Conservation (phyloP, 768 basidiomycete species). For the Sarcodon aspratus region DNA sequence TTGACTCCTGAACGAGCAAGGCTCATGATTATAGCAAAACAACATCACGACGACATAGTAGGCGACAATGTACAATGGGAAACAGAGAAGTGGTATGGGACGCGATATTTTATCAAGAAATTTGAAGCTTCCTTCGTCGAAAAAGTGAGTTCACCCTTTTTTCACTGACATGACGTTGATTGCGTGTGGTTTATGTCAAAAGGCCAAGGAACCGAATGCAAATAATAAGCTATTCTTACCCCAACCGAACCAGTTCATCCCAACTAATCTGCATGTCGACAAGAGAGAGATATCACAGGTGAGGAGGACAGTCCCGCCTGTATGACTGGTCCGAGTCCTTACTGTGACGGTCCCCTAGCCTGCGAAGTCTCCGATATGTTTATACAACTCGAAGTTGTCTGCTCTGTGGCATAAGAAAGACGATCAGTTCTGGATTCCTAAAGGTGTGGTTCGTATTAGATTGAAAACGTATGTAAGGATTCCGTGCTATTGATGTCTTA, state of each 20-base stretch:
- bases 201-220: not conserved
- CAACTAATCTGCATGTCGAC: slow-evolving; percentile 31
- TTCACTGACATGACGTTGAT: not conserved
- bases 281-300: slow-evolving; percentile 22
- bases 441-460: slow-evolving; percentile 25
- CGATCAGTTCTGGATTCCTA: slow-evolving; percentile 46
- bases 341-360: slow-evolving; percentile 17
- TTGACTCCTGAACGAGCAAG: slow-evolving; percentile 21
- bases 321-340: not conserved
- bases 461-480: slow-evolving; percentile 24
- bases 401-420: slow-evolving; percentile 47
- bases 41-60: slow-evolving; percentile 15
- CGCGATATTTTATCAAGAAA: slow-evolving; percentile 29
- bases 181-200: slow-evolving; percentile 6
- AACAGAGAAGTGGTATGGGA: slow-evolving; percentile 41
- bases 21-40: slow-evolving; percentile 27
- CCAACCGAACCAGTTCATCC: slow-evolving; percentile 39
- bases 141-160: slow-evolving; percentile 11
- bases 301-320: not conserved
- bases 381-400: slow-evolving; percentile 23
- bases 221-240: slow-evolving; percentile 18
- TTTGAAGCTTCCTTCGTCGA: slow-evolving; percentile 20
- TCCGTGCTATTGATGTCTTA: not conserved
- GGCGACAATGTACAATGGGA: slow-evolving; percentile 12
- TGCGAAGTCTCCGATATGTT: slow-evolving; percentile 20